Percentiles rank a stretch among this genome's conserved stretches.
Evolutionary conservation across 176 grass and related monocot species (phyloP).

Genomic region (Ensete ventricosum): DNA sequence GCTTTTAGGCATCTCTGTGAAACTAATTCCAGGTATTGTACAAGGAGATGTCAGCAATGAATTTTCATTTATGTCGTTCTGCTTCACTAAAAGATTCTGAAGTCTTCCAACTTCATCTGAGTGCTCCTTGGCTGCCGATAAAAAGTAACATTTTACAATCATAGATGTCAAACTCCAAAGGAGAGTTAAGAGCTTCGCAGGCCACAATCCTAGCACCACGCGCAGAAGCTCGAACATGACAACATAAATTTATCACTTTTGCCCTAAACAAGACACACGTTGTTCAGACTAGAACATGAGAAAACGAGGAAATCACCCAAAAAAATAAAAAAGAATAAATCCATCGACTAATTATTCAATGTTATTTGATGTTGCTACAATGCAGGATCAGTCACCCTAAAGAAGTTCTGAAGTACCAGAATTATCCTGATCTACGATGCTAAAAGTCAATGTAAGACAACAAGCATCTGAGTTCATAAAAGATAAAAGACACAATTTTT

Average conservation of each 20-base stretch:
- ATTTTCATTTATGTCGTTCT: slow-evolving; percentile 24
- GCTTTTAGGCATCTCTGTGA: slow-evolving; percentile 11
- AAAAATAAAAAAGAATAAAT: not conserved
- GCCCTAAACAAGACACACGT: not conserved
- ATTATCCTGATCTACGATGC: too few species aligned
- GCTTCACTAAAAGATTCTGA: slow-evolving; percentile 36
- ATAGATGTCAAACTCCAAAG: not conserved
- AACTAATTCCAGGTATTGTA: not conserved
- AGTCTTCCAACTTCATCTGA: slow-evolving; percentile 45
- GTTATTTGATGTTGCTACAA: not conserved
- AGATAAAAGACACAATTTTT: not conserved
- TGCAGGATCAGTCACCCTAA: not conserved
- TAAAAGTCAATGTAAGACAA: not conserved
- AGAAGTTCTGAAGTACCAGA: not conserved
- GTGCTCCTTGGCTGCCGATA: slow-evolving; percentile 37
- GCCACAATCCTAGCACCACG: not conserved
- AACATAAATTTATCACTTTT: not conserved
- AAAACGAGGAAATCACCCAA: not conserved
- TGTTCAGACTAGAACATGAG: not conserved
- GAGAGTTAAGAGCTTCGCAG: not conserved
- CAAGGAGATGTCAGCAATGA: not conserved
- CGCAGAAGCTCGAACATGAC: not conserved
- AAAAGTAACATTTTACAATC: slow-evolving; percentile 3
- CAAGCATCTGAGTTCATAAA: not conserved
- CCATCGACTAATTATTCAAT: not conserved